Base-by-base conservation (phyloP, 2,329 filamentous ascomycete genomes). In the Clonostachys byssicola region DNA sequence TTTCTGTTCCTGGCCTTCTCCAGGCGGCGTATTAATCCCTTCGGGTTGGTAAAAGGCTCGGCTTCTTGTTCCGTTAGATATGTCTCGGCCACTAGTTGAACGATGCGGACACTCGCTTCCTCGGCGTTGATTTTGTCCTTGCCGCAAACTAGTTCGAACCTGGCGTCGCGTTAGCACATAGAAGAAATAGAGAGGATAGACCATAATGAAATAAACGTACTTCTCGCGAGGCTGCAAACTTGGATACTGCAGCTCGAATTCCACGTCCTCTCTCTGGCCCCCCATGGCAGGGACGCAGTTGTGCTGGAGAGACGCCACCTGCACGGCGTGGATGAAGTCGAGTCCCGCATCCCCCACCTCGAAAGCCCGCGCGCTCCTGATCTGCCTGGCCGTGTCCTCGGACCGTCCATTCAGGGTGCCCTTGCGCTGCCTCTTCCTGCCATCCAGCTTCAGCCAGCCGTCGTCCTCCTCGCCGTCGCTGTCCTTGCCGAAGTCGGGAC, bases 231-330 rank as follows among this genome's bases (percentile, higher is more conserved):
- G 75, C 47, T 82, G 79, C 51, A 77, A 73, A 63, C 89, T 92
- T 10, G 94, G 92, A 65, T 97, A 97, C 64, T 94, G 88, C 55
- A 97, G 70, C 60, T 85, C 73, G 49, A 95, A 80, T 12, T 66
- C 70, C 7, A 83, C 73, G 49, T 81, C 76, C 49, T 81, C 72
- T 43, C 72, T 67, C 43, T 68, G 66, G 4, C 74, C 69, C 38
- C 72, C 71, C 49, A 78, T 68, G 12, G 74, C 72, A 1, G 74
- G 73, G 30, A 74, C 72, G 49, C 76, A 80, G 40, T 74, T 75
- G 6, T 72, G 67, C 46, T 70, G 66, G 18, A 76, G 62, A 41
- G 71, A 78, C 36, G 76, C 75, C 18, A 85, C 72, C 53, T 82
- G 71, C 5, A 73, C 74, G 5, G 81, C 81, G 54, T 86, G 81